Base-by-base conservation (phyloP, 75 land plant species). In the Isoetes taiwanensis region DNA sequence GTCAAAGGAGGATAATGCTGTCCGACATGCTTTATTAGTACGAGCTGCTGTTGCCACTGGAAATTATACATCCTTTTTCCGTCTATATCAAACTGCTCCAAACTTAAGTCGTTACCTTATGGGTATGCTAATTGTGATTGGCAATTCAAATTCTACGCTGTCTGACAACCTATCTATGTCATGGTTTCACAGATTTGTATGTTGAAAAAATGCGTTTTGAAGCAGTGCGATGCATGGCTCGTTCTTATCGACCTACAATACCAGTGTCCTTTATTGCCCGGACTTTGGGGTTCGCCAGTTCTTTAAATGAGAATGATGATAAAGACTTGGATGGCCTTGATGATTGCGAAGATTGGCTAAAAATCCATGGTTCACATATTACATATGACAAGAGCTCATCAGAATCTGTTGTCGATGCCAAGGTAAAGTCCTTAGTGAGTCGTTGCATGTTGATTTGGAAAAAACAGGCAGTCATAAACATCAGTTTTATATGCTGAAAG, bases 281-380 rank as follows among this genome's bases (percentile, higher is more conserved):
- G 12, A 71, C 73, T 43, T 52, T 93, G 33, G 90, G 98, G 3
- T 93, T 93, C 55, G 34, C 41, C 1, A 59, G 56, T 32, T 43
- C 67, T 30, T 25, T 24, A 6, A 66, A 34, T 34, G 65, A 52
- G 3, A 56, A 55, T 60, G 62, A 72, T 3, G 68, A 50, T 20
- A 68, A 64, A 31, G 82, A 87, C 14, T 8, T 43, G 11, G 78
- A 80, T 32, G 79, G 80, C 30, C 38, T 84, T 25, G 90, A 79
- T 32, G 98, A 93, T 34, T 93, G 96, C 72, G 86, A 77, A 31
- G 86, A 93, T 46, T 93, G 98, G 98, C 72, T 93, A 28, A 81
- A 69, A 73, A 83, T 79, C 17, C 96, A 93, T 59, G 98, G 98
- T 34, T 89, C 81, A 28, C 64, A 69, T 31, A 61, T 93, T 24